Evolutionary conservation across 192 early-diverging fungal genomes (phyloP).

Genomic region (Piromyces finnis): DNA sequence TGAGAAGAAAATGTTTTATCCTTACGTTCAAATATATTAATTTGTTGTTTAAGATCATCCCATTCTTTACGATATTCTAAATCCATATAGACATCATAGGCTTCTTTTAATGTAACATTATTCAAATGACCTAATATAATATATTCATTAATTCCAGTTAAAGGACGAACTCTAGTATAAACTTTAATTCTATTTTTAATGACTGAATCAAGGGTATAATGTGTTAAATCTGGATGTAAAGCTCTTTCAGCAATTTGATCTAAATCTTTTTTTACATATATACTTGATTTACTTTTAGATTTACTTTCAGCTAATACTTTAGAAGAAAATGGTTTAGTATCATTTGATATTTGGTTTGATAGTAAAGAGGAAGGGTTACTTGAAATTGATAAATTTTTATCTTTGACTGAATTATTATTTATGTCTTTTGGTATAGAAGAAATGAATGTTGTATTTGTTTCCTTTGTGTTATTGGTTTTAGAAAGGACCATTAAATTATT

Average conservation of each 20-base stretch:
- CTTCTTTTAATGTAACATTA: neutral
- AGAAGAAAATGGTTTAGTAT: too few species aligned
- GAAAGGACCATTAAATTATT: too few species aligned
- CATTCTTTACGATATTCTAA: conserved; percentile 1
- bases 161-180: neutral
- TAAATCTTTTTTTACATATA: neutral
- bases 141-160: neutral
- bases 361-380: too few species aligned
- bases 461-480: too few species aligned
- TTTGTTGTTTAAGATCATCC: conserved; percentile 1
- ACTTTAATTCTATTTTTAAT: neutral
- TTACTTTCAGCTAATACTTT: too few species aligned
- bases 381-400: too few species aligned
- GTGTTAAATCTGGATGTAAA: neutral
- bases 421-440: too few species aligned
- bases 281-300: neutral
- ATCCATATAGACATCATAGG: conserved; percentile 1
- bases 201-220: neutral
- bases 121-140: neutral
- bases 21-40: neutral
- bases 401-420: too few species aligned
- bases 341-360: too few species aligned
- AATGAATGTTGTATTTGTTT: too few species aligned
- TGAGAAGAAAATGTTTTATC: neutral
- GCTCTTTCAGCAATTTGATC: neutral